These are phyloP conservation scores for Penicillium dipodomyicola DNA, from an alignment of 495 filamentous ascomycete species.

Conservation along the genomic window DNA sequence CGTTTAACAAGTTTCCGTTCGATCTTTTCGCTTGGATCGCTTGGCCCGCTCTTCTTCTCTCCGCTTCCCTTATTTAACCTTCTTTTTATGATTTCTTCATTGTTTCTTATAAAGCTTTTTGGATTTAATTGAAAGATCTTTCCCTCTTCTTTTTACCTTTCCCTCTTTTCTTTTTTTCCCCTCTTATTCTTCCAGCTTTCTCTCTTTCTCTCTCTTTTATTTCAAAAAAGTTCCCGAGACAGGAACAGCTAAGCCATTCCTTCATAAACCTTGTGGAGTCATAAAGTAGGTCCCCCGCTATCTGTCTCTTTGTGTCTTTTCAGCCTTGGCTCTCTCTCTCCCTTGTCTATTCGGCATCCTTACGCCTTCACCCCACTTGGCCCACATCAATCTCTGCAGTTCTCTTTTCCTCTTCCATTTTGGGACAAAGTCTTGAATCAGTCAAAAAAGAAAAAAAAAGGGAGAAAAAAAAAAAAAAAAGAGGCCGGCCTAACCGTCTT, in stretches of 20 bases:
- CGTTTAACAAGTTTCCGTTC: slow-evolving; percentile 32
- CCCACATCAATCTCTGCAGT: slow-evolving; percentile 32
- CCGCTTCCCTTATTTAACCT: slow-evolving; percentile 35
- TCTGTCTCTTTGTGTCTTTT: slow-evolving; percentile 1
- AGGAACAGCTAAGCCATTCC: slow-evolving; percentile 21
- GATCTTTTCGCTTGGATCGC: slow-evolving; percentile 24
- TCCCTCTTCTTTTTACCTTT: background rate
- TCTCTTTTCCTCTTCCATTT: slow-evolving; percentile 14
- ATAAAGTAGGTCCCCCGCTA: slow-evolving; percentile 16
- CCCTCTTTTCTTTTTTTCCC: slow-evolving; percentile 8
- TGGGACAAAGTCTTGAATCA: slow-evolving; percentile 1
- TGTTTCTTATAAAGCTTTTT: slow-evolving; percentile 15
- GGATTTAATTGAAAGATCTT: slow-evolving; percentile 12
- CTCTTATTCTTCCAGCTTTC: slow-evolving; percentile 8
- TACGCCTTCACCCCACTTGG: slow-evolving; percentile 20
- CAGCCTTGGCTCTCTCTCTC: slow-evolving; percentile 14
- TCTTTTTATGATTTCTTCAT: slow-evolving; percentile 28
- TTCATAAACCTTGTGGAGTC: slow-evolving; percentile 25
- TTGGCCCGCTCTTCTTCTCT: slow-evolving; percentile 19
- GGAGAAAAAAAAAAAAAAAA: slow-evolving; percentile 9
- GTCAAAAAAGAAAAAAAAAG: slow-evolving; percentile 4
- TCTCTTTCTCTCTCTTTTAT: slow-evolving; percentile 11
- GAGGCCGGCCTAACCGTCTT: slow-evolving; percentile 25
- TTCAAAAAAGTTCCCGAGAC: slow-evolving; percentile 15
- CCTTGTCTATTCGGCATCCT: slow-evolving; percentile 29